These are phyloP conservation scores for Friedmanniomyces endolithicus DNA, from an alignment of 495 filamentous ascomycete genomes.

Conservation along the genomic window DNA sequence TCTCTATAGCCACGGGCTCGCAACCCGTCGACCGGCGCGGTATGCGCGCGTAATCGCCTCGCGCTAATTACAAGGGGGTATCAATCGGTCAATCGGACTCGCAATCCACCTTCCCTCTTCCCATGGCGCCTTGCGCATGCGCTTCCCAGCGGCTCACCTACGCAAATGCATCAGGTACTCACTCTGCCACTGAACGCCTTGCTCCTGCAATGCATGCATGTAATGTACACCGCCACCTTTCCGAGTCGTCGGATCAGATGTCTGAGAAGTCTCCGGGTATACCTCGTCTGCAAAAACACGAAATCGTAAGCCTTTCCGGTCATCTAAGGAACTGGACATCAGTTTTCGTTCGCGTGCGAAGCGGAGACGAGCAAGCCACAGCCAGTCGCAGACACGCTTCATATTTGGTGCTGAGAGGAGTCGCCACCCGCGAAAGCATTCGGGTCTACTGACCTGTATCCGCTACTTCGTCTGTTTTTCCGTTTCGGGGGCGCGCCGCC, in stretches of 20 bases:
- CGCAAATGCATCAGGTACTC: neutral
- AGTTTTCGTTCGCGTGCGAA: neutral
- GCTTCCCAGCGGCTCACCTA: neutral
- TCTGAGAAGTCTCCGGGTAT: constrained; percentile 16
- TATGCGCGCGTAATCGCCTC: no score
- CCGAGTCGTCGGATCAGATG: neutral
- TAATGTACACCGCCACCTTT: neutral
- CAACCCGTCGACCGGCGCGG: no score
- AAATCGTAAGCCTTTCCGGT: constrained; percentile 11
- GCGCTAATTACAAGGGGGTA: neutral
- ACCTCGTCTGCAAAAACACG: constrained; percentile 5
- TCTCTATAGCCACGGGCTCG: no score
- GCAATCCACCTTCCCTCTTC: neutral
- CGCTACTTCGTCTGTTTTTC: constrained; percentile 22
- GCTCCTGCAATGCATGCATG: neutral
- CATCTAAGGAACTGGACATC: constrained; percentile 5
- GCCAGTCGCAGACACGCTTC: neutral
- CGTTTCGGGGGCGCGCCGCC: constrained; percentile 19
- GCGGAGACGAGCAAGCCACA: no score
- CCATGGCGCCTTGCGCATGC: neutral
- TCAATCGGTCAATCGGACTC: neutral
- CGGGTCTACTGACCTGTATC: constrained; percentile 26
- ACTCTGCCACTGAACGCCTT: neutral
- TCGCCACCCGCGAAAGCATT: constrained; percentile 8
- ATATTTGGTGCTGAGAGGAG: neutral